Base-by-base conservation (phyloP, 352 stramenopile genomes). In the Peronosclerospora sorghi region DNA sequence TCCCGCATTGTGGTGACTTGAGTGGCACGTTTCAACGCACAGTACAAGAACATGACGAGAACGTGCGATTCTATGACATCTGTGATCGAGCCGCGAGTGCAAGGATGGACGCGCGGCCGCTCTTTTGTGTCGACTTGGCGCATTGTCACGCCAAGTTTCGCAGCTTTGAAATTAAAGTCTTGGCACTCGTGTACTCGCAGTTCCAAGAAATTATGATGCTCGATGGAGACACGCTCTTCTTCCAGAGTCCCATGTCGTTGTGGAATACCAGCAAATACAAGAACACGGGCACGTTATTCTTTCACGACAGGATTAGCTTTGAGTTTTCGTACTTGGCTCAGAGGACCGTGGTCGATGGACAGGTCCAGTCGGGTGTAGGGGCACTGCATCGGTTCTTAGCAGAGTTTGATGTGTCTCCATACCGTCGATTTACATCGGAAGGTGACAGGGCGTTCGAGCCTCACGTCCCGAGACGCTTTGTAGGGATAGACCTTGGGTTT, bases 1-100 rank as follows among this genome's bases (percentile, higher is more conserved):
- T 81, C 2, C 65, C 73, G 2, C 64, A 84, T 32, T 84, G 72
- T 38, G 72, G 68, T 28, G 72, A 84, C 30, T 56, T 84, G 29
- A 60, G 39, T 14, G 24, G 40, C 1, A 24, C 48, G 9, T 32
- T 73, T 13, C 57, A 66, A 38, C 36, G 41, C 0, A 39, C 44
- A 36, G 49, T 78, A 42, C 50, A 44, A n/a, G 15, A 41, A 18
- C 32, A 55, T 1, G 37, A 60, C 29, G 36, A 50, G 2, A 49
- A 59, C 1, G 23, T 81, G 17, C 44, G 36, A 17, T 63, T 84
- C 9, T 73, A 76, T 32, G 60, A 81, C 32, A 63, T 81, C 1
- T 84, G 71, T 30, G 52, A 68, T 12, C 24, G 59, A 9, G 70
- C 70, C 20, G 48, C 54, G 5, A 35, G 9, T 36, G 47, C 45